Conservation (phyloP, 768 basidiomycete species). For the Termitomyces sp. region DNA sequence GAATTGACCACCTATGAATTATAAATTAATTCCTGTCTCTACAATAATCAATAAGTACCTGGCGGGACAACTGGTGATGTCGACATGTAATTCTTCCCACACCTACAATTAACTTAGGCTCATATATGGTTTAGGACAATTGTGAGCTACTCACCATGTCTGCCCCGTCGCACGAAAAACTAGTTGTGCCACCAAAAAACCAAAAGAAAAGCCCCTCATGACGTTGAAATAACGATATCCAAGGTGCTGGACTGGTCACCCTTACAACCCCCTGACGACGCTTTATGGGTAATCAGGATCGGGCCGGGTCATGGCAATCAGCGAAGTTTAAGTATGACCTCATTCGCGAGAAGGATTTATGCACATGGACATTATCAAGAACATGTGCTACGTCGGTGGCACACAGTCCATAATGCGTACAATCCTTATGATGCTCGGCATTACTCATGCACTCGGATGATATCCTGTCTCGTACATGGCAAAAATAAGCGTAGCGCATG, state of each 20-base stretch:
- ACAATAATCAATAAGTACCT: slow-evolving; percentile 20
- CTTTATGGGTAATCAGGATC: neutral
- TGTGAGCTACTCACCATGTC: slow-evolving; percentile 11
- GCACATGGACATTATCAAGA: neutral
- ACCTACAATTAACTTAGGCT: slow-evolving; percentile 34
- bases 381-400: neutral
- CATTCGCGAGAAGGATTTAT: slow-evolving; percentile 8
- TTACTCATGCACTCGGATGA: neutral
- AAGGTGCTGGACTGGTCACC: neutral
- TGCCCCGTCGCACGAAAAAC: slow-evolving; percentile 6
- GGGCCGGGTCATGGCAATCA: neutral
- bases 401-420: neutral
- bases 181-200: neutral
- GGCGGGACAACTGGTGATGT: slow-evolving; percentile 35
- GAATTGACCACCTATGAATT: slow-evolving; percentile 36
- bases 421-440: neutral
- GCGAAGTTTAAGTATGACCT: neutral
- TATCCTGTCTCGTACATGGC: neutral
- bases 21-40: neutral
- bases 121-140: neutral
- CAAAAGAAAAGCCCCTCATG: neutral
- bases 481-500: neutral
- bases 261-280: neutral
- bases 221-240: neutral
- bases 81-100: slow-evolving; percentile 50